A percentile compares a stretch with the other conserved stretches of the same genome.
Conservation (phyloP, 805 yeast genomes). For the Kodamaea jinghongensis region DNA sequence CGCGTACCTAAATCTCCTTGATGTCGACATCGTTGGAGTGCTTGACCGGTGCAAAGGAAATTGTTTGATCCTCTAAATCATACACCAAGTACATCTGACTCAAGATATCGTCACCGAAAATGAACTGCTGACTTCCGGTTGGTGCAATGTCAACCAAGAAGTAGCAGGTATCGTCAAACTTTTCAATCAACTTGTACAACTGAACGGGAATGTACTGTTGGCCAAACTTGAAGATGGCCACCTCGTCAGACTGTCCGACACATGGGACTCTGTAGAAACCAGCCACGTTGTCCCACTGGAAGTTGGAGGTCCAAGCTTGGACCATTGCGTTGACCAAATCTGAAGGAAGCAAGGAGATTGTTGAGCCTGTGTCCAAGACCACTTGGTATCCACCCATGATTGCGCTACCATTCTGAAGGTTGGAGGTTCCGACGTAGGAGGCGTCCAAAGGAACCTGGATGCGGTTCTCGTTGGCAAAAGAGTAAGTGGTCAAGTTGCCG, state of each 20-base stretch:
- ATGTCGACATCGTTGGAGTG: conserved; percentile 34
- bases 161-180: conserved; percentile 9
- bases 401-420: conserved; percentile 1
- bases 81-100: conserved; percentile 61
- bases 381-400: conserved; percentile 7
- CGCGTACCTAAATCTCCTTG: conserved; percentile 2
- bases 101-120: conserved; percentile 62
- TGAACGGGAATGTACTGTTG: conserved; percentile 7
- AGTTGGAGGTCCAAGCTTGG: conserved; percentile 5
- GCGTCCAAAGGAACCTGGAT: conserved; percentile 5
- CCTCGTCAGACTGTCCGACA: conserved; percentile 1
- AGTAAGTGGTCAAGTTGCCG: conserved; percentile 39
- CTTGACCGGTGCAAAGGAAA: conserved; percentile 42
- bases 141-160: conserved; percentile 6
- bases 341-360: conserved; percentile 8
- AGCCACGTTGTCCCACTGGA: conserved; percentile 6
- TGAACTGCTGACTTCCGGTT: not conserved
- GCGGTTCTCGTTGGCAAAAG: conserved; percentile 5
- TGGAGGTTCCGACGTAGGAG: conserved; percentile 3
- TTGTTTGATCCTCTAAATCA: conserved; percentile 53
- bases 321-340: conserved; percentile 7
- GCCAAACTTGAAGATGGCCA: conserved; percentile 7
- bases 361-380: conserved; percentile 8
- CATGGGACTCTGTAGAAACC: conserved; percentile 10
- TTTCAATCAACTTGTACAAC: conserved; percentile 5